Conservation (phyloP, 352 stramenopile genomes). For the Aphanomyces stellatus region DNA sequence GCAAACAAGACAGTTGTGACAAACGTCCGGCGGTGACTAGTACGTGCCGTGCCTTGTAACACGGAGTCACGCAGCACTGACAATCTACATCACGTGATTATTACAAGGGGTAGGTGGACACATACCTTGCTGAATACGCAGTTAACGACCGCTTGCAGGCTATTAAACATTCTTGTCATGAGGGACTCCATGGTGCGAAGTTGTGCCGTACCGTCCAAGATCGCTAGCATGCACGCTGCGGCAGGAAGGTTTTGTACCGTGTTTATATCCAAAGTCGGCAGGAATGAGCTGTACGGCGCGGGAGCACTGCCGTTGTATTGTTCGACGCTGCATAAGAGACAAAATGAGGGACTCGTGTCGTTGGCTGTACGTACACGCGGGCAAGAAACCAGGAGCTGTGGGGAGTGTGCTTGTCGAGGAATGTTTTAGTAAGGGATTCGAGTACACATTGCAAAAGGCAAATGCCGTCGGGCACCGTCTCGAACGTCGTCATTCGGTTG, state of each 20-base stretch:
- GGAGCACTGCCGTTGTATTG: too few species aligned
- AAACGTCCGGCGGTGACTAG: slow-evolving; percentile 5
- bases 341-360: too few species aligned
- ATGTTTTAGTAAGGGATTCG: too few species aligned
- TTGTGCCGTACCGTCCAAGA: background rate
- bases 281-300: too few species aligned
- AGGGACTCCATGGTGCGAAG: too few species aligned
- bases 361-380: too few species aligned
- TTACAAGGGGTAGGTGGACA: background rate
- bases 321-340: too few species aligned
- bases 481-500: background rate
- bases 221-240: slow-evolving; percentile 3
- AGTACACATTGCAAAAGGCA: background rate
- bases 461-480: background rate
- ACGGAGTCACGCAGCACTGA: background rate
- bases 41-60: background rate
- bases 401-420: too few species aligned
- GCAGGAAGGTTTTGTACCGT: background rate
- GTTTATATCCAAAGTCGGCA: background rate
- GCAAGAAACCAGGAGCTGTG: too few species aligned
- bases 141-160: background rate
- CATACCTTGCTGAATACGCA: background rate
- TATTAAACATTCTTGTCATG: too few species aligned
- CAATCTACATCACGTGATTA: background rate
- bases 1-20: background rate